These are phyloP conservation scores for Colletotrichum higginsianum DNA, from an alignment of 2,329 filamentous ascomycete species.

Conservation along the genomic window DNA sequence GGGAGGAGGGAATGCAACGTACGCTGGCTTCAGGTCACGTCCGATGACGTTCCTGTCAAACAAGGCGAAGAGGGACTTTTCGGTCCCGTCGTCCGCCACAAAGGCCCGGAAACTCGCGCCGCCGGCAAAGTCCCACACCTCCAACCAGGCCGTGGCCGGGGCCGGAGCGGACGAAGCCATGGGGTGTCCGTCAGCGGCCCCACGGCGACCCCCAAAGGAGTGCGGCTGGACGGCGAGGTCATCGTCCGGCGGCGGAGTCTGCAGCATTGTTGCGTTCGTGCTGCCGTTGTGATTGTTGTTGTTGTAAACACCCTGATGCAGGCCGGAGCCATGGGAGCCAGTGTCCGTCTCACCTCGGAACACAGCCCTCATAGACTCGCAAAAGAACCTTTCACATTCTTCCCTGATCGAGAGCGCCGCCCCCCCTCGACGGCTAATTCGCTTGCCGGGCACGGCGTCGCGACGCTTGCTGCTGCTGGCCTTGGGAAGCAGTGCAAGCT, in stretches of 20 bases:
- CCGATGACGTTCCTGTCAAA: conserved; percentile 81
- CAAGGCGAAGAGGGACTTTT: conserved; percentile 88
- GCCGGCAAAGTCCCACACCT: conserved; percentile 88
- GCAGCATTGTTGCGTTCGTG: conserved; percentile 47
- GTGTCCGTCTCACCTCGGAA: conserved; percentile 96
- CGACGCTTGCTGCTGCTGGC: conserved; percentile 58
- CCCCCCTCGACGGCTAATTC: conserved; percentile 80
- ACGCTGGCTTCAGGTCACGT: conserved; percentile 90
- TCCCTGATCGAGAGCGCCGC: conserved; percentile 96
- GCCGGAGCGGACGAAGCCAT: conserved; percentile 44
- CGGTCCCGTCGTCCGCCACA: conserved; percentile 77
- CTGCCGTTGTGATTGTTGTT: conserved; percentile 32
- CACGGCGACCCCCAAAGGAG: conserved; percentile 40
- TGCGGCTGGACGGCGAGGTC: conserved; percentile 54
- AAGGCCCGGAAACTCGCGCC: conserved; percentile 91
- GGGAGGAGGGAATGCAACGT: conserved; percentile 56
- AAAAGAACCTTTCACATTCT: conserved; percentile 99
- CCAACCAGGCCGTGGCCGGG: conserved; percentile 73
- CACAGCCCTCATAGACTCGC: conserved; percentile 92
- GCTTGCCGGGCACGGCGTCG: conserved; percentile 54
- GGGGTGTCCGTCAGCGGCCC: conserved; percentile 15
- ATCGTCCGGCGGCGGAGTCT: conserved; percentile 69
- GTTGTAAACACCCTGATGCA: conserved; percentile 79
- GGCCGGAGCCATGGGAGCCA: conserved; percentile 85
- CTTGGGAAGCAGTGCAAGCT: conserved; percentile 76